phyloP scores from a whole-genome alignment of 805 yeast genomes.

The Teunomyces tritomae region DNA sequence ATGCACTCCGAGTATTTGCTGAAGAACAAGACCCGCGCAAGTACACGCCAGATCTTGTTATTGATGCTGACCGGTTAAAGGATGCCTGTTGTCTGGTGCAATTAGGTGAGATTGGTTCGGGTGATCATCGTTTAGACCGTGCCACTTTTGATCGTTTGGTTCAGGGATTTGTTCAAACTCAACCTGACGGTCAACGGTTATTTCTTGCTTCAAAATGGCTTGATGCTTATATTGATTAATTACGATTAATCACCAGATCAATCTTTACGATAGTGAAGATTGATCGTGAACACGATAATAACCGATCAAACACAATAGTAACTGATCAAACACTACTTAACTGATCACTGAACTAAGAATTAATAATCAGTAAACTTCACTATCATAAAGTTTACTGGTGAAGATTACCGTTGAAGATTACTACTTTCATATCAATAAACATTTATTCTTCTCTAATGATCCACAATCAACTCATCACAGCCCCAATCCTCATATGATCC shows the following conservation, averaged over 20 bases:
- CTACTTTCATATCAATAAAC: neutral
- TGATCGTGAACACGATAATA: no score
- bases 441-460: constrained; percentile 41
- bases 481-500: constrained; percentile 99
- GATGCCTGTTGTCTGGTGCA: constrained; percentile 47
- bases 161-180: constrained; percentile 53
- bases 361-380: no score
- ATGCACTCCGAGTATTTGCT: constrained; percentile 59
- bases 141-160: constrained; percentile 51
- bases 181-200: constrained; percentile 53
- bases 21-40: constrained; percentile 20
- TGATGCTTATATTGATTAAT: constrained; percentile 45
- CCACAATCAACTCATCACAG: constrained; percentile 94
- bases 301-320: no score
- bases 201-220: constrained; percentile 67
- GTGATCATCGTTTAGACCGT: constrained; percentile 40
- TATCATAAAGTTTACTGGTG: no score
- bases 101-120: constrained; percentile 46
- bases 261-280: no score
- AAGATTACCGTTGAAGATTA: no score
- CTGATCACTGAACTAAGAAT: no score
- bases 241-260: neutral
- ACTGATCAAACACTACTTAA: no score
- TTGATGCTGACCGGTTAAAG: constrained; percentile 49
- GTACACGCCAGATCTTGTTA: constrained; percentile 31